Conservation (phyloP, 1,284 basidiomycete species). For the Marasmius sp. region DNA sequence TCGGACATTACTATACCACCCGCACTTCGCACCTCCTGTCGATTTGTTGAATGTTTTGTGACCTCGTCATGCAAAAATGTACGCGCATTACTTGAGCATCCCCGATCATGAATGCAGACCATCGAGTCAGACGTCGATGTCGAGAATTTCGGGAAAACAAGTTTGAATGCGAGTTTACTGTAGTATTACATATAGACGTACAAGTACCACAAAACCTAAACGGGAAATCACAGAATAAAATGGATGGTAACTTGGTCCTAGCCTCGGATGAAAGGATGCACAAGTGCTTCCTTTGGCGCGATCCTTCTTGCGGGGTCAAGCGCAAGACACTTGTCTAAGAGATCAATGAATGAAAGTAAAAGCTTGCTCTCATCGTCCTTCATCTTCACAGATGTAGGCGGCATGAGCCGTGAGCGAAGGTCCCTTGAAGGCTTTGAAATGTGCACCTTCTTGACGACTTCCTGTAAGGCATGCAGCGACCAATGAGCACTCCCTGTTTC, state of each 20-base stretch:
- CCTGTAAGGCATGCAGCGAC: constrained; percentile 44
- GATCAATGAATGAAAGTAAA: constrained; percentile 83
- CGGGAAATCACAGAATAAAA: too few relatives aligned
- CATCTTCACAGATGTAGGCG: constrained; percentile 73
- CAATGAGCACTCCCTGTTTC: constrained; percentile 10
- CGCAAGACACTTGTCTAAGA: constrained; percentile 88
- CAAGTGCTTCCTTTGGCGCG: constrained; percentile 84
- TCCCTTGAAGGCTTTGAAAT: constrained; percentile 85
- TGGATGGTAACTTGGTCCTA: constrained; percentile 22
- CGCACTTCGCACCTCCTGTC: too few relatives aligned
- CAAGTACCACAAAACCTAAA: too few relatives aligned
- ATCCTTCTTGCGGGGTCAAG: constrained; percentile 90
- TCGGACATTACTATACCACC: constrained; percentile 1
- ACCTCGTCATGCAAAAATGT: too few relatives aligned
- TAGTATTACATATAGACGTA: too few relatives aligned
- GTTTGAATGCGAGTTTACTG: too few relatives aligned
- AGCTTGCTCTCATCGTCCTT: constrained; percentile 88
- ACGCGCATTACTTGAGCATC: too few relatives aligned
- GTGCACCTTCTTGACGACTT: constrained; percentile 78
- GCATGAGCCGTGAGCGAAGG: constrained; percentile 81
- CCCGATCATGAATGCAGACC: too few relatives aligned
- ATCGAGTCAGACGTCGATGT: too few relatives aligned
- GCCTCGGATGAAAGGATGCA: constrained; percentile 85
- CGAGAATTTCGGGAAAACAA: too few relatives aligned
- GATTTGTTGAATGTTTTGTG: too few relatives aligned